These are phyloP conservation scores for Helotiales sp. DNA, from an alignment of 2,329 filamentous ascomycete species.

Conservation along the genomic window DNA sequence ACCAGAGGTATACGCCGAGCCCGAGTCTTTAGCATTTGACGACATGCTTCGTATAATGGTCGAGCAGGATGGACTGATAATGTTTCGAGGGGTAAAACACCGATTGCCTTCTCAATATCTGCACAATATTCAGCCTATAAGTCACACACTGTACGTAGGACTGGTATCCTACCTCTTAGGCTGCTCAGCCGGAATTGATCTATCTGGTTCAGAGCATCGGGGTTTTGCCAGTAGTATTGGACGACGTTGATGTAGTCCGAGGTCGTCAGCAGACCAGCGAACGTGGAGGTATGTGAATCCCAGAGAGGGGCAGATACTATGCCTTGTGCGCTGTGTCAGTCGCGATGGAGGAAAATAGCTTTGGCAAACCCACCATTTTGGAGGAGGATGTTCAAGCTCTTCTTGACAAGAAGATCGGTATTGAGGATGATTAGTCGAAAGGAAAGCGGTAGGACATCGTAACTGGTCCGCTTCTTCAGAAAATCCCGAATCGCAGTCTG, in stretches of 20 bases:
- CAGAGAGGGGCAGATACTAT: conserved; percentile 97
- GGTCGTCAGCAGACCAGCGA: conserved; percentile 90
- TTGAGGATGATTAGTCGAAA: conserved; percentile 96
- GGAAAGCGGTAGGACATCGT: conserved; percentile 94
- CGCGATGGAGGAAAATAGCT: not conserved
- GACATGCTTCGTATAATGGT: conserved; percentile 92
- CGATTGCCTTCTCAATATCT: conserved; percentile 96
- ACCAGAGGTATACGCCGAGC: conserved; percentile 92
- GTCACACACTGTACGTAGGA: conserved; percentile 2
- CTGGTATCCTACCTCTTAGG: conserved; percentile 67
- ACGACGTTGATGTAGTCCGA: conserved; percentile 99
- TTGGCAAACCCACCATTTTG: conserved; percentile 73
- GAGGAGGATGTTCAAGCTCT: conserved; percentile 91
- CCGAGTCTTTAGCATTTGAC: conserved; percentile 89
- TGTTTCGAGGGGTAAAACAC: conserved; percentile 87
- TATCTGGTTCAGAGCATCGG: conserved; percentile 83
- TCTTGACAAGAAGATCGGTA: conserved; percentile 91
- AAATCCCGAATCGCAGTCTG: conserved; percentile 93
- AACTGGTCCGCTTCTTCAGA: conserved; percentile 92
- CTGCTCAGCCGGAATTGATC: conserved; percentile 93
- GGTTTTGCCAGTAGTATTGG: conserved; percentile 98
- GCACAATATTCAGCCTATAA: conserved; percentile 22
- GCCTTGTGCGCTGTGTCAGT: conserved; percentile 51
- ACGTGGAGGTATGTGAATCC: conserved; percentile 91
- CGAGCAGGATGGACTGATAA: conserved; percentile 90